Evolutionary conservation across 2,329 filamentous ascomycete genomes (phyloP), one percentile per base, ranked within the genome.

Genomic region (Cordyceps pruinosa): DNA sequence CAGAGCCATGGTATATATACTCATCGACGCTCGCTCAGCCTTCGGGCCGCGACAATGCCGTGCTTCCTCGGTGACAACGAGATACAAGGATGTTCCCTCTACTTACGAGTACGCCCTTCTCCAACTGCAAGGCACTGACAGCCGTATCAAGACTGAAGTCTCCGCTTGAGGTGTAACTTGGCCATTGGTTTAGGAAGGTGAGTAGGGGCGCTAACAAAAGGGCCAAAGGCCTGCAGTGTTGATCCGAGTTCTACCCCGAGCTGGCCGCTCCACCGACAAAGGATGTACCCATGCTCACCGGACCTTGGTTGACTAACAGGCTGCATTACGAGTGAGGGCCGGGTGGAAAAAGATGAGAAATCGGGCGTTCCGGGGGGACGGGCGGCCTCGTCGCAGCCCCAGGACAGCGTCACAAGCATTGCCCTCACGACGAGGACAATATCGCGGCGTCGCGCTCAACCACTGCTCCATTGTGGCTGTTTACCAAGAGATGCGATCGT

Each of bases 101-200:
- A n/a, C n/a, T n/a, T n/a, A n/a, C n/a, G n/a, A n/a, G n/a, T n/a
- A n/a, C n/a, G n/a, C n/a, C n/a, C 8, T 19, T 17, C 41, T 54
- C 21, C 17, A 26, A 35, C 19, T 35, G 17, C 51, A 54, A 21
- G 30, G 21, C n/a, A 4, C 21, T 8, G 17, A 17, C 10, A 34
- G 23, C 30, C 21, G 5, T 26, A 13, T 19, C 28, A 9, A 37
- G 51, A n/a, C 3, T 19, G 12, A 1, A 15, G 41, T 15, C 30
- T 54, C 51, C 51, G 51, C 51, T 37, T 37, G 9, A 28, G 28
- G 9, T 54, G 51, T 30, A 37, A 54, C 51, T 34, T 37, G 10
- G 19, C 23, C 23, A 46, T 46, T 45, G 32, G 41, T 45, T 54
- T 54, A 54, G 51, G 51, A 54, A 54, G 51, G 51, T 54, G 51